Evolutionary conservation across 192 early-diverging fungal genomes (phyloP).

Genomic region (Entophlyctis luteolus): DNA sequence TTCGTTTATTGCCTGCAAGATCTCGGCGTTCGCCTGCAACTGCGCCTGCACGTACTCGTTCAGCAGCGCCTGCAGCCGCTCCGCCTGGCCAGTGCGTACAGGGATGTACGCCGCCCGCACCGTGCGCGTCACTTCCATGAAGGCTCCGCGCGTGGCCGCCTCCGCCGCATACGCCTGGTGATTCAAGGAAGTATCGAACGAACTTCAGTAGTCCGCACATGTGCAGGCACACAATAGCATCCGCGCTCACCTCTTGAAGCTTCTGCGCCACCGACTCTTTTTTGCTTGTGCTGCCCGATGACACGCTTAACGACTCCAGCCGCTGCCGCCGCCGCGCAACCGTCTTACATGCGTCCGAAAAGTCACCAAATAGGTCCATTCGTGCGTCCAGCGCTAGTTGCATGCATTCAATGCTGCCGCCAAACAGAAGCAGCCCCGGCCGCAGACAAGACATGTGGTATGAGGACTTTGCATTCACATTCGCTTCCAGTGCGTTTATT

Average conservation of each 20-base stretch:
- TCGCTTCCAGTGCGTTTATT: background rate
- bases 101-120: background rate
- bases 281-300: constrained; percentile 21
- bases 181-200: background rate
- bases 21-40: constrained; percentile 8
- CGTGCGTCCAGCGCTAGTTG: constrained; percentile 33
- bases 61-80: constrained; percentile 6
- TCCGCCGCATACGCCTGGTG: constrained; percentile 16
- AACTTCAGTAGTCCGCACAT: background rate
- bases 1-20: constrained; percentile 11
- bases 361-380: constrained; percentile 22
- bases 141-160: background rate
- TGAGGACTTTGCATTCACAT: background rate
- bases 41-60: constrained; percentile 22
- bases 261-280: constrained; percentile 11
- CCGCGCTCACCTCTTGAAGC: background rate
- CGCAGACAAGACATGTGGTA: background rate
- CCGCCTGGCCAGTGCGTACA: constrained; percentile 1
- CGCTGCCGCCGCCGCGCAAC: constrained; percentile 29
- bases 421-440: background rate
- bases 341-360: constrained; percentile 38
- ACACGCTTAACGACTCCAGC: constrained; percentile 32
- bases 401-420: background rate
- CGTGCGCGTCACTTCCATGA: background rate
- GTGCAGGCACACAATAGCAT: background rate